phyloP scores from a whole-genome alignment of 192 early-diverging fungal genomes.

The Umbelopsis vinacea region DNA sequence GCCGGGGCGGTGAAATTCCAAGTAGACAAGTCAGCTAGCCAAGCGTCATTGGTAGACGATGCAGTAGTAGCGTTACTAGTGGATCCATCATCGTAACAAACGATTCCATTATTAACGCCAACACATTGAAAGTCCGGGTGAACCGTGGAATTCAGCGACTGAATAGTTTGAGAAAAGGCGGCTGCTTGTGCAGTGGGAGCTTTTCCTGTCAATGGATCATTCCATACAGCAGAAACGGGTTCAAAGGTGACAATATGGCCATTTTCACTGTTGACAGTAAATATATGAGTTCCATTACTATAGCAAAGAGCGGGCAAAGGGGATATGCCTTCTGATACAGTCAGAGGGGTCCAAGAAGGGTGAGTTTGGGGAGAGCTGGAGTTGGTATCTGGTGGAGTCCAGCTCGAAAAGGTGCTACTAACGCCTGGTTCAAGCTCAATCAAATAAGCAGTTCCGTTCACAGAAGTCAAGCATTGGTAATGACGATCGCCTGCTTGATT shows the following conservation, averaged over 20 bases:
- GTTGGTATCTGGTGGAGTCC: constrained; percentile 14
- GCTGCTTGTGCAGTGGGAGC: constrained; percentile 15
- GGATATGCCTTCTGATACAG: not conserved
- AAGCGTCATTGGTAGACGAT: constrained; percentile 4
- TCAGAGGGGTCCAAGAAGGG: constrained; percentile 8
- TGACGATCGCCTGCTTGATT: constrained; percentile 7
- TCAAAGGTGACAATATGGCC: constrained; percentile 13
- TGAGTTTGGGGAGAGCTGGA: constrained; percentile 7
- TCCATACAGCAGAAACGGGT: not conserved
- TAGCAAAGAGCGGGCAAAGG: constrained; percentile 15
- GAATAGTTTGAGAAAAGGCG: constrained; percentile 7
- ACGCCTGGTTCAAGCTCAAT: constrained; percentile 10
- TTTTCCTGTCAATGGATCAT: constrained; percentile 3
- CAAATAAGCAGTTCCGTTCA: constrained; percentile 13
- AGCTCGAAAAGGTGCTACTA: constrained; percentile 2
- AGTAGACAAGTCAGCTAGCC: constrained; percentile 3
- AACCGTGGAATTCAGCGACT: not conserved
- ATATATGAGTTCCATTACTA: constrained; percentile 9
- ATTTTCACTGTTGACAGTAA: constrained; percentile 5
- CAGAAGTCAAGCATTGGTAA: constrained; percentile 6
- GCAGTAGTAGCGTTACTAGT: not conserved
- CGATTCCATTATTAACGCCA: constrained; percentile 14
- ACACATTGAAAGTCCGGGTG: not conserved
- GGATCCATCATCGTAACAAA: constrained; percentile 18
- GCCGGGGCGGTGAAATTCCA: constrained; percentile 16